Evolutionary conservation across 2,329 filamentous ascomycete genomes (phyloP).

Genomic region (Paracamarosporium sp.): DNA sequence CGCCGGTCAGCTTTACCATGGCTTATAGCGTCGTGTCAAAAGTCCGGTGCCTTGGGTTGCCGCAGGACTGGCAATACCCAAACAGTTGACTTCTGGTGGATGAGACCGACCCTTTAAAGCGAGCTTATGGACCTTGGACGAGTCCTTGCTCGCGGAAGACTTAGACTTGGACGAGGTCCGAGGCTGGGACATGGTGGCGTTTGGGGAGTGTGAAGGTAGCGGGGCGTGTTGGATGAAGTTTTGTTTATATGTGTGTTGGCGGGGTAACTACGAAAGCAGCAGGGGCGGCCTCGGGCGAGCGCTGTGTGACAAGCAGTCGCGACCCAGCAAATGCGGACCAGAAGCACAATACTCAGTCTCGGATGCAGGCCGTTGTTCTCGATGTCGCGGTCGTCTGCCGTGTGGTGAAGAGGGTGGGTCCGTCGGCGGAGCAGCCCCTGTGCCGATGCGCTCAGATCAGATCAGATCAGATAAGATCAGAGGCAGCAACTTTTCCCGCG

Average conservation of each 20-base stretch:
- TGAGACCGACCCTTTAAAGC: constrained; percentile 74
- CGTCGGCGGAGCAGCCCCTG: constrained; percentile 8
- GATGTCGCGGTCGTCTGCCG: not conserved
- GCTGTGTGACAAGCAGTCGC: not conserved
- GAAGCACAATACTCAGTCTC: not conserved
- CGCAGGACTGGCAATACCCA: not conserved
- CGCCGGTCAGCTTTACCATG: not conserved
- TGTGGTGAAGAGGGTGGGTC: constrained; percentile 13
- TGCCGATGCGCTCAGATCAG: constrained; percentile 20
- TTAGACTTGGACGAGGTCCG: constrained; percentile 34
- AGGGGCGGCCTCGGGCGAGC: not conserved
- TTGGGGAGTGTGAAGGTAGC: not conserved
- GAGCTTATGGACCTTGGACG: constrained; percentile 93
- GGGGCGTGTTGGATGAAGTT: constrained; percentile 8
- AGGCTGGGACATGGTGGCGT: constrained; percentile 38
- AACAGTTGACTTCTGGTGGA: not conserved
- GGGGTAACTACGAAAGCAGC: constrained; percentile 27
- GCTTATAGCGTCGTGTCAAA: too few species aligned
- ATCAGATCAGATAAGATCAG: constrained; percentile 34
- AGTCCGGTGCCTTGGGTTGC: too few species aligned
- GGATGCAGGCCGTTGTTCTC: not conserved
- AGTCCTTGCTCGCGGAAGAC: constrained; percentile 62
- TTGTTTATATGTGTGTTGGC: constrained; percentile 41
- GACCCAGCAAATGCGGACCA: too few species aligned
- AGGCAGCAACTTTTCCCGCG: constrained; percentile 12